phyloP scores from a whole-genome alignment of 352 stramenopile genomes.

The Pythium volutum region DNA sequence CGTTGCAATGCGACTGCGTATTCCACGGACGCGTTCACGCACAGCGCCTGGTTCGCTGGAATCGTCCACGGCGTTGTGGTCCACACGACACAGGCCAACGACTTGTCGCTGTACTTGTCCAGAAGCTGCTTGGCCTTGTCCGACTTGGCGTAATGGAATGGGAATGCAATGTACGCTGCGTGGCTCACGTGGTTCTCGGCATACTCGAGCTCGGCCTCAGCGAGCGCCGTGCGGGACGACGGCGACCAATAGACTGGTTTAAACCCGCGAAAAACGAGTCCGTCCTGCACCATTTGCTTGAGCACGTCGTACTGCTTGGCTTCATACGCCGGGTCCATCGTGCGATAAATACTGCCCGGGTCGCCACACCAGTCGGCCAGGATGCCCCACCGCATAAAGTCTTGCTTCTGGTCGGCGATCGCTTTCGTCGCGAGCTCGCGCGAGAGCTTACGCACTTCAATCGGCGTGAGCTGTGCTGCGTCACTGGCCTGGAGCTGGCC shows the following conservation, averaged over 20 bases:
- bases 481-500: conserved; percentile 83
- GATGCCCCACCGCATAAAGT: conserved; percentile 95
- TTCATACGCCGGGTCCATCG: conserved; percentile 95
- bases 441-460: conserved; percentile 91
- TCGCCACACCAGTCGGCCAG: conserved; percentile 76
- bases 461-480: conserved; percentile 62
- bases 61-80: conserved; percentile 99
- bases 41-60: conserved; percentile 96
- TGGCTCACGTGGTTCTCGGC: conserved; percentile 96
- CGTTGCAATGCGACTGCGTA: conserved; percentile 89
- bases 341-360: conserved; percentile 91
- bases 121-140: conserved; percentile 25
- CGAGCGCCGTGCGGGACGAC: conserved; percentile 95
- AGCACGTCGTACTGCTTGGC: conserved; percentile 96
- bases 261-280: conserved; percentile 95
- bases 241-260: conserved; percentile 99
- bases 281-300: conserved; percentile 95
- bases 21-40: conserved; percentile 91
- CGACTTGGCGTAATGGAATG: conserved; percentile 29
- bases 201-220: conserved; percentile 99
- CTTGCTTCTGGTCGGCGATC: conserved; percentile 89
- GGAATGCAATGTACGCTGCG: conserved; percentile 93
- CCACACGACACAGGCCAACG: conserved; percentile 90
- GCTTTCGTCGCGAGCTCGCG: conserved; percentile 91
- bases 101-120: conserved; percentile 33